Evolutionary conservation across 2,329 filamentous ascomycete genomes (phyloP), one percentile per base, ranked within the genome.

Genomic region (Sporothrix phasma): DNA sequence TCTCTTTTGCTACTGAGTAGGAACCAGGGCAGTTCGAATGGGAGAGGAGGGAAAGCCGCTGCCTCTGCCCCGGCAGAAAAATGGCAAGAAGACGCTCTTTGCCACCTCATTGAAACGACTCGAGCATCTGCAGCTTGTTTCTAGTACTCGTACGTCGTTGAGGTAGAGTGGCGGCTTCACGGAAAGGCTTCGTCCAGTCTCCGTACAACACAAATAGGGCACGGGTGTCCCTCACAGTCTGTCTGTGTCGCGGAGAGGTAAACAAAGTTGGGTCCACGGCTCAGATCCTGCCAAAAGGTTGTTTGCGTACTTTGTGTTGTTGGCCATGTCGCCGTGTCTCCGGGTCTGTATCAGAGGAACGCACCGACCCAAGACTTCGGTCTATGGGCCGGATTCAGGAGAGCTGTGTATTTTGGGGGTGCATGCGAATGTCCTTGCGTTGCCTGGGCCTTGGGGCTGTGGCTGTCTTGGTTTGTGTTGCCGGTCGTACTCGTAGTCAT

Each of bases 381-480:
- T 39, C 53, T 45, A 29, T 24, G 29, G 17, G 22, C 60, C 34
- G 43, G 62, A 43, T 22, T 63, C 62, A 58, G 43, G 62, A 54
- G 43, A 53, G 62, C 11, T 51, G 53, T 26, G 41, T 58, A 51
- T 64, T 64, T 64, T 29, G 51, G 53, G 34, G n/a, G 24, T 61
- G 59, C 17, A 10, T 51, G 22, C 29, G 22, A 17, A 37, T 53
- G 43, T 24, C 22, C n/a, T 34, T 51, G 26, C 47, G 47, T 46
- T 46, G 41, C 3, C 26, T 60, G 39, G 51, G 31, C 7, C 54
- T 60, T n/a, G 37, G 37, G 34, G 37, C 15, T 24, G 3, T 11
- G 34, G 34, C 19, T 46, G 17, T 58, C 54, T 45, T 39, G 31
- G 53, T 39, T 17, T 45, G 41, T 60, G 39, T 34, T 47, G 56